These are phyloP conservation scores for thale cress (Arabidopsis thaliana) DNA, from an alignment of 345 rosid genomes.

Conservation along the genomic window DNA sequence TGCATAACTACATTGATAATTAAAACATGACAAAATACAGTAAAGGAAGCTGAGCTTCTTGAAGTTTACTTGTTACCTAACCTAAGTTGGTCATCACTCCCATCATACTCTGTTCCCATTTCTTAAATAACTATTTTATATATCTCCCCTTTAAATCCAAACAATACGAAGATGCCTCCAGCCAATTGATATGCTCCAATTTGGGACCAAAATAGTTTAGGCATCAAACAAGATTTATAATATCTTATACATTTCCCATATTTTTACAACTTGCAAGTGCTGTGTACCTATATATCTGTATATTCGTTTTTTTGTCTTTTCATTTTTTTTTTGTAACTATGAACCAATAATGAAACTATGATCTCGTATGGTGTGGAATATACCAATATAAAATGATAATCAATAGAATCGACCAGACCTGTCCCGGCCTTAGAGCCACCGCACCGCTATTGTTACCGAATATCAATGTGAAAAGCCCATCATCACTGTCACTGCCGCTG, in stretches of 20 bases:
- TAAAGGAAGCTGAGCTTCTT: slow-evolving; percentile 3
- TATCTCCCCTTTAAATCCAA: not conserved
- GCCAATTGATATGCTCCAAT: slow-evolving; percentile 23
- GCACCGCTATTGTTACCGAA: slow-evolving; percentile 62
- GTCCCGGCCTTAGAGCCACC: slow-evolving; percentile 39
- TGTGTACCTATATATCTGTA: not conserved
- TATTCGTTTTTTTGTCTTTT: too few species aligned
- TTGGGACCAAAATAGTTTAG: slow-evolving; percentile 27
- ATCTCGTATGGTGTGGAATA: slow-evolving; percentile 52
- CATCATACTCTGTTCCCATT: slow-evolving; percentile 1
- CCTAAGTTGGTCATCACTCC: slow-evolving; percentile 12
- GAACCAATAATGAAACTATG: slow-evolving; percentile 38
- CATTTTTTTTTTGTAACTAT: too few species aligned
- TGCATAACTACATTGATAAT: not conserved
- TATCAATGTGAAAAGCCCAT: slow-evolving; percentile 65
- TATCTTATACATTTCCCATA: slow-evolving; percentile 30
- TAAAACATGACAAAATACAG: not conserved
- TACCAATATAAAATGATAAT: slow-evolving; percentile 35
- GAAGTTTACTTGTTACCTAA: slow-evolving; percentile 34
- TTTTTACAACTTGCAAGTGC: slow-evolving; percentile 41
- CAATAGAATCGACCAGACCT: slow-evolving; percentile 28
- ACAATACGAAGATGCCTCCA: slow-evolving; percentile 22
- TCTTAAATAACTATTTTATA: not conserved
- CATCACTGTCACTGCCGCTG: slow-evolving; percentile 47
- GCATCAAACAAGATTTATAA: slow-evolving; percentile 38